Conservation (phyloP, 805 yeast genomes). For the Yamadazyma olivae region DNA sequence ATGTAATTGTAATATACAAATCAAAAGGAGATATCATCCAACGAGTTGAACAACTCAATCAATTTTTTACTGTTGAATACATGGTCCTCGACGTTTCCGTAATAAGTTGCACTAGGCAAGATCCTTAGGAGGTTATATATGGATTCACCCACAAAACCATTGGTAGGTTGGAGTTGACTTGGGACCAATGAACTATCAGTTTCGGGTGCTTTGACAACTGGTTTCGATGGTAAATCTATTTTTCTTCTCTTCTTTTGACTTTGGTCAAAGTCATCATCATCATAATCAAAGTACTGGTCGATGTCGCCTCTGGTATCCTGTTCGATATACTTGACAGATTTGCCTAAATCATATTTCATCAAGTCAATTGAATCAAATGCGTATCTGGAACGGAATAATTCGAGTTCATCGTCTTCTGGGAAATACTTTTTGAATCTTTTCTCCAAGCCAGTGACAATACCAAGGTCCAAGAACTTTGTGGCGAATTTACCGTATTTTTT, state of each 20-base stretch:
- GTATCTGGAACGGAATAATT: conserved; percentile 37
- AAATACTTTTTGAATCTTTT: conserved; percentile 62
- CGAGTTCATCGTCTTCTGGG: conserved; percentile 52
- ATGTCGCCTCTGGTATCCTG: background rate
- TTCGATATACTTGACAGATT: conserved; percentile 8
- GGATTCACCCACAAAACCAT: conserved; percentile 27
- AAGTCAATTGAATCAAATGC: conserved; percentile 35
- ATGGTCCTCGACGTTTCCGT: conserved; percentile 44
- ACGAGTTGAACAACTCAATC: conserved; percentile 32
- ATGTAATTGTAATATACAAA: background rate
- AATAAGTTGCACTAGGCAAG: conserved; percentile 60
- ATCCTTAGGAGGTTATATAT: conserved; percentile 47
- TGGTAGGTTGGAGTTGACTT: conserved; percentile 3
- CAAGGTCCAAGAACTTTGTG: conserved; percentile 64
- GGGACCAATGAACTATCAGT: conserved; percentile 3
- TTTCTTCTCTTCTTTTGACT: conserved; percentile 8
- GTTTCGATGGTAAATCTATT: conserved; percentile 10
- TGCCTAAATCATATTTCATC: conserved; percentile 35
- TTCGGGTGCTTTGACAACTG: conserved; percentile 6
- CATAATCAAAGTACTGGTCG: conserved; percentile 4
- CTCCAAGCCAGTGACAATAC: conserved; percentile 64
- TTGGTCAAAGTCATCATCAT: conserved; percentile 17
- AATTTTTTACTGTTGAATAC: conserved; percentile 55
- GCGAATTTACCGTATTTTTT: conserved; percentile 63
- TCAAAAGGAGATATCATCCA: conserved; percentile 3